A percentile compares a stretch with the other conserved stretches of the same genome.
These are phyloP conservation scores for Thalassiosira hispida DNA, from an alignment of 352 stramenopile genomes.

Conservation along the genomic window DNA sequence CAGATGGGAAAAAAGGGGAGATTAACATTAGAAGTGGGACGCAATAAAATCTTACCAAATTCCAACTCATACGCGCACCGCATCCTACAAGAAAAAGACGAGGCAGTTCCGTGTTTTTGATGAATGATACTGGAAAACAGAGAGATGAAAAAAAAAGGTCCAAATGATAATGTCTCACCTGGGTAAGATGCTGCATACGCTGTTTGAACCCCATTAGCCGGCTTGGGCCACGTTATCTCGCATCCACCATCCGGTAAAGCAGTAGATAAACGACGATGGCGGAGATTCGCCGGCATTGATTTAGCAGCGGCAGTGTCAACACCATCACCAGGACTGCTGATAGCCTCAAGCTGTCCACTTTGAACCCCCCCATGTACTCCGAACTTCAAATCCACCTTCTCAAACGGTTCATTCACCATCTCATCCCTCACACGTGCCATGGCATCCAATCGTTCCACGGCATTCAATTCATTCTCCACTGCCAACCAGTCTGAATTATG, in stretches of 20 bases:
- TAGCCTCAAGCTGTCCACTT: background rate
- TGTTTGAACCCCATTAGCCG: slow-evolving; percentile 23
- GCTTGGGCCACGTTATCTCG: slow-evolving; percentile 55
- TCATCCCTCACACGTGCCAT: slow-evolving; percentile 15
- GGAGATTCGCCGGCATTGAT: background rate
- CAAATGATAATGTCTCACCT: slow-evolving; percentile 17
- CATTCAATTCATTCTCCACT: slow-evolving; percentile 25
- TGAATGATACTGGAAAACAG: background rate
- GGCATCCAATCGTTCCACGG: slow-evolving; percentile 27
- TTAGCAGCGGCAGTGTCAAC: background rate
- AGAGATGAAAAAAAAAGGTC: background rate
- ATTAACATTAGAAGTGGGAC: background rate
- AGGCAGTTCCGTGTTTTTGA: too few relatives aligned
- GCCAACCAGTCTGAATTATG: slow-evolving; percentile 24
- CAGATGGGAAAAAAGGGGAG: background rate
- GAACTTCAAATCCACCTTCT: slow-evolving; percentile 38
- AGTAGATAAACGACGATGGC: slow-evolving; percentile 37
- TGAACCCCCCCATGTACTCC: slow-evolving; percentile 20
- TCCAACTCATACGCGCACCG: slow-evolving; percentile 58
- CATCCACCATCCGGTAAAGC: slow-evolving; percentile 43
- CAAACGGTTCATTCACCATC: slow-evolving; percentile 16
- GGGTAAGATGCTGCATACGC: slow-evolving; percentile 55
- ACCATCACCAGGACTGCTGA: background rate
- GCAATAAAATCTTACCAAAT: slow-evolving; percentile 42
- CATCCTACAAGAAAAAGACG: slow-evolving; percentile 24